phyloP scores from a whole-genome alignment of 2,329 filamentous ascomycete species.

The Neofusicoccum sp. region DNA sequence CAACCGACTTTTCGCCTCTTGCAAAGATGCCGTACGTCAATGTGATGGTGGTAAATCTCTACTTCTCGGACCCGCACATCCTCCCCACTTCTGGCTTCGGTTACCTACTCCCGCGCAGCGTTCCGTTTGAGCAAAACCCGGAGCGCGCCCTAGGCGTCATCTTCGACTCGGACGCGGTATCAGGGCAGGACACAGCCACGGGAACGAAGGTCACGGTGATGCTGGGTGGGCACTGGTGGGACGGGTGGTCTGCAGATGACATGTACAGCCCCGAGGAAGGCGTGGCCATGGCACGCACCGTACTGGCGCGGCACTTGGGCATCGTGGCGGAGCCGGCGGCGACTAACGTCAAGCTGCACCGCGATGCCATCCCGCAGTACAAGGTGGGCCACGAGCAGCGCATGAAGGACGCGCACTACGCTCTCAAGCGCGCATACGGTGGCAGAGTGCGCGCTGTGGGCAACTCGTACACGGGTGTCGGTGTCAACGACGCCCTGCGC shows the following conservation, averaged over 20 bases:
- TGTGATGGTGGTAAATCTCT: conserved; percentile 92
- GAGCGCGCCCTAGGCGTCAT: conserved; percentile 87
- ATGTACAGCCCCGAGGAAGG: conserved; percentile 69
- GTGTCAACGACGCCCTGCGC: conserved; percentile 56
- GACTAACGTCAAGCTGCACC: conserved; percentile 62
- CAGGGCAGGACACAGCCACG: conserved; percentile 56
- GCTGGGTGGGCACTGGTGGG: conserved; percentile 92
- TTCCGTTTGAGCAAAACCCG: conserved; percentile 72
- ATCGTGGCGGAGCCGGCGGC: conserved; percentile 66
- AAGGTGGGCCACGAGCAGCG: conserved; percentile 72
- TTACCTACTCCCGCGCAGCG: conserved; percentile 81
- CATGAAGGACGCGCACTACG: conserved; percentile 60
- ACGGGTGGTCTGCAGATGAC: conserved; percentile 43
- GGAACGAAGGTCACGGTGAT: conserved; percentile 93
- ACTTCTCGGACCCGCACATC: conserved; percentile 68
- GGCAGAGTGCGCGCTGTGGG: conserved; percentile 66
- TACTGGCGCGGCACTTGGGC: conserved; percentile 74
- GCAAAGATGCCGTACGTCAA: conserved; percentile 66
- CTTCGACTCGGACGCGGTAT: conserved; percentile 76
- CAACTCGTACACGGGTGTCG: conserved; percentile 51
- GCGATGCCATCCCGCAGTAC: conserved; percentile 89
- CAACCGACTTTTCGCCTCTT: conserved; percentile 40
- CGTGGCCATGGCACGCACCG: conserved; percentile 66
- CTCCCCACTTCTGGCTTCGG: conserved; percentile 76
- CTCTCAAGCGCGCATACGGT: conserved; percentile 60